Evolutionary conservation across 345 rosid genomes (phyloP).

Genomic region (Linum lewisii): DNA sequence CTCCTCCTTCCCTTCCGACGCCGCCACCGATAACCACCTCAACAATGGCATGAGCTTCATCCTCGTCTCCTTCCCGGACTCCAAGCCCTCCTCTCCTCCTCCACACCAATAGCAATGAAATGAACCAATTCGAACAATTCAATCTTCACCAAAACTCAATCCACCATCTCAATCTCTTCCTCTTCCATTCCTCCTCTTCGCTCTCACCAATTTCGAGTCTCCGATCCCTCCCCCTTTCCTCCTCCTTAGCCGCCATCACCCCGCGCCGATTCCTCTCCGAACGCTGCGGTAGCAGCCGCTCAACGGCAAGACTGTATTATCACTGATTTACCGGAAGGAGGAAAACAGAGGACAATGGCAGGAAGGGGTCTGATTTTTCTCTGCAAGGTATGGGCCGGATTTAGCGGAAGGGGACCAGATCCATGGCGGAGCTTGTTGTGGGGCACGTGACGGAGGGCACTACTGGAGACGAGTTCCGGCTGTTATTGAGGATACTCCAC

Average conservation of each 20-base stretch:
- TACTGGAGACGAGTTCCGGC: slow-evolving; percentile 38
- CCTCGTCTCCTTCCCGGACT: slow-evolving; percentile 71
- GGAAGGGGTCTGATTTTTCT: slow-evolving; percentile 20
- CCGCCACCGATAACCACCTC: no score
- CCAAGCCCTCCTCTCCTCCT: slow-evolving; percentile 10
- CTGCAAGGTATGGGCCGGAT: slow-evolving; percentile 62
- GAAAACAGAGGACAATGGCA: not conserved
- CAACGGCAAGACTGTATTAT: not conserved
- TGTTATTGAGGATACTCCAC: slow-evolving; percentile 50
- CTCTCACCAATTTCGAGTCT: slow-evolving; percentile 87
- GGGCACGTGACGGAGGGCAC: slow-evolving; percentile 52
- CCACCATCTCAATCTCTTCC: slow-evolving; percentile 65
- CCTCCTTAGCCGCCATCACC: slow-evolving; percentile 3
- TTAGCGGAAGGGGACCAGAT: slow-evolving; percentile 43
- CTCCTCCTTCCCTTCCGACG: not conserved
- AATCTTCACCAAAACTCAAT: slow-evolving; percentile 59
- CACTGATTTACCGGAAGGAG: not conserved
- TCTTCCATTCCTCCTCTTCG: slow-evolving; percentile 66
- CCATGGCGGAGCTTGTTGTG: slow-evolving; percentile 50
- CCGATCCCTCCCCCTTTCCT: slow-evolving; percentile 15
- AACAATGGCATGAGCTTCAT: slow-evolving; percentile 66
- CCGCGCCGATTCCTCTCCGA: slow-evolving; percentile 19
- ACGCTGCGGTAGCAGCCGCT: not conserved
- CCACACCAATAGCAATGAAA: slow-evolving; percentile 16
- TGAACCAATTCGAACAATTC: no score